phyloP scores from a whole-genome alignment of 148 eudicot genomes.

The Camellia sinensis region DNA sequence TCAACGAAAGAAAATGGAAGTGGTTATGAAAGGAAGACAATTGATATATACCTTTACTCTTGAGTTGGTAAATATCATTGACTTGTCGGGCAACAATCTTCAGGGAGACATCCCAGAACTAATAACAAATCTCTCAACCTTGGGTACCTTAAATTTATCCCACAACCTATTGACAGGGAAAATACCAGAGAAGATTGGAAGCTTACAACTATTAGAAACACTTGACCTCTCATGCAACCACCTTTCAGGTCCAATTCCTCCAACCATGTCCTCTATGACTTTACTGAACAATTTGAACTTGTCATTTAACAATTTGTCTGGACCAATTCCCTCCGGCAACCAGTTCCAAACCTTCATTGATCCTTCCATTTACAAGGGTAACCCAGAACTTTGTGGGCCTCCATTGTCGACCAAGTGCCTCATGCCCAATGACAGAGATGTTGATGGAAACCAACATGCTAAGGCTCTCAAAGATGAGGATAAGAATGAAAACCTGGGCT shows the following conservation, averaged over 20 bases:
- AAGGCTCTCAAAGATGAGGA: background rate
- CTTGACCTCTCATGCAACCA: constrained; percentile 40
- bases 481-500: constrained; percentile 6
- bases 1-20: background rate
- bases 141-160: constrained; percentile 36
- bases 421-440: background rate
- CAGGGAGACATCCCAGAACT: constrained; percentile 37
- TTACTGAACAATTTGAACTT: constrained; percentile 19
- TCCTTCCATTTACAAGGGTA: constrained; percentile 35
- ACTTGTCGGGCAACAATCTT: constrained; percentile 45
- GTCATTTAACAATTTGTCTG: constrained; percentile 23
- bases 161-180: constrained; percentile 29
- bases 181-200: constrained; percentile 36
- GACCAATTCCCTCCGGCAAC: constrained; percentile 21
- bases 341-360: constrained; percentile 22
- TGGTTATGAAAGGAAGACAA: constrained; percentile 2
- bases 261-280: constrained; percentile 20
- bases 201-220: constrained; percentile 19
- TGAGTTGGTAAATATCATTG: constrained; percentile 20
- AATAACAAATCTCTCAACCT: constrained; percentile 26
- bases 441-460: background rate
- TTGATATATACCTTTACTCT: background rate
- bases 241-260: constrained; percentile 34
- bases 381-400: constrained; percentile 40
- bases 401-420: constrained; percentile 29